phyloP scores from a whole-genome alignment of 2,329 filamentous ascomycete species.

The Nemania sp. region DNA sequence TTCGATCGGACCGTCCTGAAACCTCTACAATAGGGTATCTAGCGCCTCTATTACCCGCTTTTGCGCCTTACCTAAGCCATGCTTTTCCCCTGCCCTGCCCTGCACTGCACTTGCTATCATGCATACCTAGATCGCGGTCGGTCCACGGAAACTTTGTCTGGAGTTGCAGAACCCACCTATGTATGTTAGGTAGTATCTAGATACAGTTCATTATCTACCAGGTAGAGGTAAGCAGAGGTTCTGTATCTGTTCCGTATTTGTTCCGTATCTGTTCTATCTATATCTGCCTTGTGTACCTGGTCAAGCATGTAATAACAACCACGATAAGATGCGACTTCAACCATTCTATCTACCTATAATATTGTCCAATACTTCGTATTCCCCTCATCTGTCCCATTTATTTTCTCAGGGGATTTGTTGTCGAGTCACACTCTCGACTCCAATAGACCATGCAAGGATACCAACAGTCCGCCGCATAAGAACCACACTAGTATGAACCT shows the following conservation, averaged over 20 bases:
- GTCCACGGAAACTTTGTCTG: not conserved
- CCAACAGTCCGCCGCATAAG: not conserved
- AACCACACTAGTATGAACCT: conserved; percentile 10
- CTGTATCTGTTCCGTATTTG: too few relatives aligned
- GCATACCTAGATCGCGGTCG: not conserved
- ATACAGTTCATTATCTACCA: not conserved
- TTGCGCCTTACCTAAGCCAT: not conserved
- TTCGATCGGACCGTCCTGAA: conserved; percentile 41
- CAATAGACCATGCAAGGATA: conserved; percentile 17
- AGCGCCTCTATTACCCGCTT: not conserved
- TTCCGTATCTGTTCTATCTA: too few relatives aligned
- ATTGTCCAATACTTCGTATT: conserved; percentile 28
- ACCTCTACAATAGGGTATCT: conserved; percentile 42
- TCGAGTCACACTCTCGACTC: conserved; percentile 12
- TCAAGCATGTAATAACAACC: not conserved
- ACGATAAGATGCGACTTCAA: conserved; percentile 31
- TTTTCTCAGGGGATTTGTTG: conserved; percentile 4
- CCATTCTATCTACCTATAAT: conserved; percentile 1
- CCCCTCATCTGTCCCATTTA: conserved; percentile 8
- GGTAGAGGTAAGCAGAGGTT: not conserved
- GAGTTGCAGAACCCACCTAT: not conserved
- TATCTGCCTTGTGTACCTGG: not conserved
- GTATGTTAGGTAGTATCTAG: not conserved
- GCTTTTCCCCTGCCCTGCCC: not conserved
- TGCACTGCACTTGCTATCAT: not conserved